Conservation (phyloP, 2,329 filamentous ascomycete genomes). For the Colletotrichum tropicicola region DNA sequence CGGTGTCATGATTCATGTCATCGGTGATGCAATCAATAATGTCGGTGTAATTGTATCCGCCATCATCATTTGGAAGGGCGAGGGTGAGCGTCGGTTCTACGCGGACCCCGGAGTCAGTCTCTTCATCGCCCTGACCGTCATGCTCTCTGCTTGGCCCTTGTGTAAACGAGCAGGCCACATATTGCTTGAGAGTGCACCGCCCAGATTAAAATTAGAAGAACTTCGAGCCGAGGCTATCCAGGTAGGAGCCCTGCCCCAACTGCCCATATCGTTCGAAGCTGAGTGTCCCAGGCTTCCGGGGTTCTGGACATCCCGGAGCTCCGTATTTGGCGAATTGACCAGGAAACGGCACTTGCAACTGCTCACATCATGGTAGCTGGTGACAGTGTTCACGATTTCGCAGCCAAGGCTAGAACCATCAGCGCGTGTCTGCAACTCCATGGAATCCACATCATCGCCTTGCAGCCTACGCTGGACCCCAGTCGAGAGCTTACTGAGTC, state of each 20-base stretch:
- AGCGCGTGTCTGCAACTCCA: conserved; percentile 77
- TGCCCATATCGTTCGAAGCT: background rate
- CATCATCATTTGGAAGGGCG: conserved; percentile 72
- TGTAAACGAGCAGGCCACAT: conserved; percentile 71
- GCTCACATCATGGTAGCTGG: conserved; percentile 73
- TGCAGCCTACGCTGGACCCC: conserved; percentile 69
- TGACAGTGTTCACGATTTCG: conserved; percentile 65
- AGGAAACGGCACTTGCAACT: conserved; percentile 74
- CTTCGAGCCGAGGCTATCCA: conserved; percentile 75
- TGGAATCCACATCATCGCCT: conserved; percentile 75
- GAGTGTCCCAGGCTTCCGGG: conserved; percentile 64
- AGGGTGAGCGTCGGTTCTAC: conserved; percentile 69
- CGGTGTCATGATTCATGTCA: conserved; percentile 75
- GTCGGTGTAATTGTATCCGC: conserved; percentile 77
- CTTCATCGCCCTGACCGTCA: conserved; percentile 78
- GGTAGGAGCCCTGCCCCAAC: conserved; percentile 44
- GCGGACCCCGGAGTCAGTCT: conserved; percentile 76
- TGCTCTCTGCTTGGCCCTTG: conserved; percentile 70
- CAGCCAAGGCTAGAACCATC: conserved; percentile 67
- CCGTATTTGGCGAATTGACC: conserved; percentile 78
- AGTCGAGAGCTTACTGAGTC: background rate
- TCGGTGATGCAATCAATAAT: conserved; percentile 81
- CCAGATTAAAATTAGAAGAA: conserved; percentile 66
- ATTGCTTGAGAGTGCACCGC: conserved; percentile 72
- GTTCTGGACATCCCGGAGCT: conserved; percentile 75